Base-by-base conservation (phyloP, 2,329 filamentous ascomycete genomes). In the Phialocephala subalpina region DNA sequence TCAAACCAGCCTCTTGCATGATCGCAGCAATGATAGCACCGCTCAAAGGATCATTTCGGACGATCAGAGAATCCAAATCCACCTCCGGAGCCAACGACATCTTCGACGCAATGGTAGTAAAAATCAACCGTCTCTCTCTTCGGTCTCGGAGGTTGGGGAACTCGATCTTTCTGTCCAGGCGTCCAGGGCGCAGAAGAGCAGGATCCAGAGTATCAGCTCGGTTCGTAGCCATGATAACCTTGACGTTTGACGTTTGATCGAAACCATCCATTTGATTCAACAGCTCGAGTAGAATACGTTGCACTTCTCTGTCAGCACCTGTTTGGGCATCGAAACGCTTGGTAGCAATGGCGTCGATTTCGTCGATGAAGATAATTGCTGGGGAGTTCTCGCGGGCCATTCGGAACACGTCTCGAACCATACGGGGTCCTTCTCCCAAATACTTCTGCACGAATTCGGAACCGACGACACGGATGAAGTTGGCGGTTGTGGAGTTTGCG, bases 191-290 rank as follows among this genome's bases (percentile, higher is more conserved):
- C 68, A 99, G 88, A 68, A 99, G 86, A 49, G 96, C 96, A 18
- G 96, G 96, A 78, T 99, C 96, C 71, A 99, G 87, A 7, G 96
- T 99, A 80, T 98, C 96, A 72, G 96, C 95, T 78, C 96, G 92
- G 84, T 99, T 99, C 73, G 96, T 99, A 72, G 96, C 96, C 96
- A 99, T 99, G 83, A 99, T 99, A 78, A 99, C 96, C 84, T 99
- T 99, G 81, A 99, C 96, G 80, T 99, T 99, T 79, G 93, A 92
- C 0, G 94, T 97, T 81, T 99, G 96, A 80, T 99, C 96, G 83
- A 99, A 99, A 71, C 96, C 96, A 79, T 99, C 96, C 96, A 99
- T 99, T 82, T 99, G 96, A 83, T 99, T 99, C 70, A 99, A 90
- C 72, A 99, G 84, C 80, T 99, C 96, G 67, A 99, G 90, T 66